These are phyloP conservation scores for Boletus sp. DNA, from an alignment of 1,284 basidiomycete genomes.

Conservation along the genomic window DNA sequence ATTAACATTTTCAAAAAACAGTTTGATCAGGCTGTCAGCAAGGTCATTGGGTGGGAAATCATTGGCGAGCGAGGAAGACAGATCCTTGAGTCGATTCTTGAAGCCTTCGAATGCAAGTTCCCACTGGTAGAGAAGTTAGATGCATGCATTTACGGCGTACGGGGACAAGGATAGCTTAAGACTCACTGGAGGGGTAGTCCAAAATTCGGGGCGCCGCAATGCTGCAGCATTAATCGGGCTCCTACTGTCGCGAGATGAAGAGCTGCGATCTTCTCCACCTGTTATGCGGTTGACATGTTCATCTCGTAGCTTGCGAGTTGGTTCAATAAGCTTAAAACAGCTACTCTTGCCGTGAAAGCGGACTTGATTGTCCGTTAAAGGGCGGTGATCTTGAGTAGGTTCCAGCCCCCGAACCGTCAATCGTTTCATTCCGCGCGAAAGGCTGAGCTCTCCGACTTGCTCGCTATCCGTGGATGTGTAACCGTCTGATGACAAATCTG, in stretches of 20 bases:
- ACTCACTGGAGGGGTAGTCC: slow-evolving; percentile 36
- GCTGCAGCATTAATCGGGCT: slow-evolving; percentile 25
- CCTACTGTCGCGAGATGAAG: slow-evolving; percentile 17
- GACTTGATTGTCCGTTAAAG: slow-evolving; percentile 34
- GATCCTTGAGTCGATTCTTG: slow-evolving; percentile 33
- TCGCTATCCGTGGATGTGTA: slow-evolving; percentile 40
- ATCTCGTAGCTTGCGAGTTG: slow-evolving; percentile 50
- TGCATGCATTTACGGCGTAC: neutral
- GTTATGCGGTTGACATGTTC: slow-evolving; percentile 38
- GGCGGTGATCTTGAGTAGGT: slow-evolving; percentile 25
- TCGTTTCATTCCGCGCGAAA: slow-evolving; percentile 37
- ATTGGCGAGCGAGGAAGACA: slow-evolving; percentile 39
- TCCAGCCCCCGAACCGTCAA: slow-evolving; percentile 39
- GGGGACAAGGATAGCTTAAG: neutral
- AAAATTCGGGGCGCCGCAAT: slow-evolving; percentile 33
- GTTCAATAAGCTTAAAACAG: slow-evolving; percentile 49
- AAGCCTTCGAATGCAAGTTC: slow-evolving; percentile 53
- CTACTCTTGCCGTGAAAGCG: slow-evolving; percentile 65
- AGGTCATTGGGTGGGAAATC: slow-evolving; percentile 59
- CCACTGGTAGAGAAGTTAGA: slow-evolving; percentile 46
- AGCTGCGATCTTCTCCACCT: slow-evolving; percentile 17
- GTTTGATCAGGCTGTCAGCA: slow-evolving; percentile 50
- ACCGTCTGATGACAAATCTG: slow-evolving; percentile 35
- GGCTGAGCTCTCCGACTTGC: slow-evolving; percentile 37
- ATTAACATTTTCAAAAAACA: slow-evolving; percentile 65